These are phyloP conservation scores for Cinnamomum chago DNA, from an alignment of 164 flowering plant genomes.

Conservation along the genomic window DNA sequence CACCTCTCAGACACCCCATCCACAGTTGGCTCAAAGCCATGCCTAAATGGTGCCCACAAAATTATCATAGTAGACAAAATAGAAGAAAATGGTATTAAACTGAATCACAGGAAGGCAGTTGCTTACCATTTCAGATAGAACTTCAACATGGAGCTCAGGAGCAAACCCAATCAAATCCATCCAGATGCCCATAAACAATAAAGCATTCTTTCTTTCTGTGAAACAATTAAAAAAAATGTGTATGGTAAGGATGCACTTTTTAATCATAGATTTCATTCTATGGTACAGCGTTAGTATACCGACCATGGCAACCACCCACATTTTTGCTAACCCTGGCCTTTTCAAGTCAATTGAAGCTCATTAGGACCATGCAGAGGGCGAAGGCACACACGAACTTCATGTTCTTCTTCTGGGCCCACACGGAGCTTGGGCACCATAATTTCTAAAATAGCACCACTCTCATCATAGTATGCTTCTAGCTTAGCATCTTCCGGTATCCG, in stretches of 20 bases:
- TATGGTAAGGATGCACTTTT: conserved; percentile 17
- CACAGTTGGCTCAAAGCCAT: not conserved
- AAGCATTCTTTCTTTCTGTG: not conserved
- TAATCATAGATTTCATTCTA: conserved; percentile 27
- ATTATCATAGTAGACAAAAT: not conserved
- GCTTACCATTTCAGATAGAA: not conserved
- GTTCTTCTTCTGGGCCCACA: conserved; percentile 78
- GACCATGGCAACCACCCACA: conserved; percentile 25
- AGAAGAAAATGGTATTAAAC: not conserved
- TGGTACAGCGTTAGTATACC: conserved; percentile 34
- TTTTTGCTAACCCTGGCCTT: conserved; percentile 1
- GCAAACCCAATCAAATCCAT: not conserved
- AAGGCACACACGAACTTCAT: conserved; percentile 86
- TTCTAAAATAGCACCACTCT: conserved; percentile 70
- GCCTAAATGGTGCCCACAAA: not conserved
- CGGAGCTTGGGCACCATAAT: conserved; percentile 86
- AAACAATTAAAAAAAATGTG: not conserved
- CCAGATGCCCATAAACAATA: conserved; percentile 1
- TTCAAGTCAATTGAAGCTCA: conserved; percentile 53
- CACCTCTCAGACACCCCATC: not conserved
- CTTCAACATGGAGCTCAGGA: not conserved
- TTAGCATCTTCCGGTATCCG: conserved; percentile 89
- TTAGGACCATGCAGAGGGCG: conserved; percentile 64
- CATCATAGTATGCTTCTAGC: conserved; percentile 80
- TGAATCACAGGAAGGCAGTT: not conserved